Conservation (phyloP, 164 flowering plant species). For the Cinnamomum chago region DNA sequence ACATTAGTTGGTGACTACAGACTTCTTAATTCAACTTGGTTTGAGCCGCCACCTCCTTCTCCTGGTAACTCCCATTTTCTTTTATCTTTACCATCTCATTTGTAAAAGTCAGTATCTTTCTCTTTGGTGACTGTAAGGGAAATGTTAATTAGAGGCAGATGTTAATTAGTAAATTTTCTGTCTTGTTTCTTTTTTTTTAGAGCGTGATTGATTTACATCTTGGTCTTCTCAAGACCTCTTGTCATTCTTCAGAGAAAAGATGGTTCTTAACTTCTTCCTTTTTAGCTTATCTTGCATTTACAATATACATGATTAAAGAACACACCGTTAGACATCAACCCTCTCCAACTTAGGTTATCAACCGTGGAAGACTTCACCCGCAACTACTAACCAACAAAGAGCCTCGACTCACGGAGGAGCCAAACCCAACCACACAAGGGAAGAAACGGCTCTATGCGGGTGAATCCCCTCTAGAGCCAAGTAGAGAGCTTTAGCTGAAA, state of each 20-base stretch:
- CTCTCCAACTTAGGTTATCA: no score
- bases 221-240: not conserved
- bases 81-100: not conserved
- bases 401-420: no score
- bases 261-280: not conserved
- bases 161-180: not conserved
- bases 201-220: not conserved
- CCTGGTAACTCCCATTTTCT: slow-evolving; percentile 40
- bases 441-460: no score
- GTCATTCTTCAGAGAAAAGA: not conserved
- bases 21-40: slow-evolving; percentile 88
- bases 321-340: no score
- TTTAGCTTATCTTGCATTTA: not conserved
- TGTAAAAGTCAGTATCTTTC: not conserved
- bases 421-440: no score
- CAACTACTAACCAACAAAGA: no score
- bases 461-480: no score
- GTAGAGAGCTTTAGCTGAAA: no score
- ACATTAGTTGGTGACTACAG: slow-evolving; percentile 70
- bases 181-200: not conserved
- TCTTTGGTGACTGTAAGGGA: no score
- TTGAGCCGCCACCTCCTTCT: slow-evolving; percentile 54
- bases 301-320: not conserved
- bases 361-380: no score
- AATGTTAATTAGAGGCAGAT: no score